Percentiles rank a stretch among this genome's conserved stretches.
phyloP scores from a whole-genome alignment of 1,284 basidiomycete species.

The Cutaneotrichosporon sp. region DNA sequence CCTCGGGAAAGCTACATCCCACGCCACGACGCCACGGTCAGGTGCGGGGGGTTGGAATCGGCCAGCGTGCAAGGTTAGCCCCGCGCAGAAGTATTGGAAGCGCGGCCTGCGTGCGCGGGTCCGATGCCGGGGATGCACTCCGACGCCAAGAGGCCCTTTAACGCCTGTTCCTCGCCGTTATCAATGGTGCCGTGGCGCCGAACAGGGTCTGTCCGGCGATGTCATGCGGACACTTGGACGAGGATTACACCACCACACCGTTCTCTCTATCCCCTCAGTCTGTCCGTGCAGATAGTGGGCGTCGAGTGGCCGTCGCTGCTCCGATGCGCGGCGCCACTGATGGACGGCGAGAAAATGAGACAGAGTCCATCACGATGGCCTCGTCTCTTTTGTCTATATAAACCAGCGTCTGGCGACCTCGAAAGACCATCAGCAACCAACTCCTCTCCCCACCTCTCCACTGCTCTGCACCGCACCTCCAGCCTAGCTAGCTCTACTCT shows the following conservation, averaged over 20 bases:
- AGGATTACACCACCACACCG: background rate
- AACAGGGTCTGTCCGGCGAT: background rate
- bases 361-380: background rate
- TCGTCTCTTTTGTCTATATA: conserved; percentile 2
- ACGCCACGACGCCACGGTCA: too few species aligned
- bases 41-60: too few species aligned
- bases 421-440: background rate
- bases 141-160: background rate
- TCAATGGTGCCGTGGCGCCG: conserved; percentile 2
- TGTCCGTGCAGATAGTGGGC: too few species aligned
- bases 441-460: background rate
- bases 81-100: too few species aligned
- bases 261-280: too few species aligned
- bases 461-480: background rate
- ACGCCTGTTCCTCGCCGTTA: background rate
- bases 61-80: too few species aligned
- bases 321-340: background rate
- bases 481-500: background rate
- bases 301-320: too few species aligned
- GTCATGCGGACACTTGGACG: background rate
- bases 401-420: background rate
- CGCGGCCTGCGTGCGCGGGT: too few species aligned
- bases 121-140: background rate
- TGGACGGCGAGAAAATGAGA: background rate
- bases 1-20: too few species aligned